These are phyloP conservation scores for Vanderwaltozyma polyspora DNA, from an alignment of 805 yeast genomes.

Conservation along the genomic window DNA sequence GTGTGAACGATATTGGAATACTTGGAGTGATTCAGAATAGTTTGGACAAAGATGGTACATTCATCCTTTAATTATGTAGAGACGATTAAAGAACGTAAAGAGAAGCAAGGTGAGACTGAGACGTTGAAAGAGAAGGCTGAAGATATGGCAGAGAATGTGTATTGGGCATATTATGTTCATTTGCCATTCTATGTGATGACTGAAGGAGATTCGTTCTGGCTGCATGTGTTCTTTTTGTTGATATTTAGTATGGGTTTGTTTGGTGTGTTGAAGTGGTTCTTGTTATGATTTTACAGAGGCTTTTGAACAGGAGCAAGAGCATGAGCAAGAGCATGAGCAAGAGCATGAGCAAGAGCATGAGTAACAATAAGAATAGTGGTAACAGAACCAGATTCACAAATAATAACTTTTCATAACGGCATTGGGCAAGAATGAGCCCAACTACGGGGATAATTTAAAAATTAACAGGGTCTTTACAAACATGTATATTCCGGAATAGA, in stretches of 20 bases:
- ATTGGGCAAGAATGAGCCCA: too few relatives aligned
- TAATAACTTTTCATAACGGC: too few relatives aligned
- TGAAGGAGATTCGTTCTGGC: constrained; percentile 30
- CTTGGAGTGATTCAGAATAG: too few relatives aligned
- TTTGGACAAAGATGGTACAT: too few relatives aligned
- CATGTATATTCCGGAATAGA: too few relatives aligned
- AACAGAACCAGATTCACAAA: too few relatives aligned
- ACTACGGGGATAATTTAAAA: too few relatives aligned
- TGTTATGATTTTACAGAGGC: too few relatives aligned
- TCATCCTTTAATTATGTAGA: constrained; percentile 2
- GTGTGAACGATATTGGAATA: too few relatives aligned
- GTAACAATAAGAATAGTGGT: too few relatives aligned
- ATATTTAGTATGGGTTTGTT: constrained; percentile 30
- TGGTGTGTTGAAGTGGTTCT: constrained; percentile 27
- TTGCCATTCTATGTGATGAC: constrained; percentile 36
- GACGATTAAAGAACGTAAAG: constrained; percentile 6
- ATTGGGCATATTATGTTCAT: constrained; percentile 36
- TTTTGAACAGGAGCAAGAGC: too few relatives aligned
- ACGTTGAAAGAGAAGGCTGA: constrained; percentile 17
- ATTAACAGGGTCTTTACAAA: too few relatives aligned
- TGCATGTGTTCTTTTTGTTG: constrained; percentile 30
- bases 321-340: background rate
- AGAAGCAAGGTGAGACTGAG: constrained; percentile 6
- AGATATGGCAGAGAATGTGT: constrained; percentile 24
- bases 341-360: background rate